Evolutionary conservation across 768 basidiomycete species (phyloP), one percentile per base, ranked within the genome.

Genomic region (Podaxis mareebaensis): DNA sequence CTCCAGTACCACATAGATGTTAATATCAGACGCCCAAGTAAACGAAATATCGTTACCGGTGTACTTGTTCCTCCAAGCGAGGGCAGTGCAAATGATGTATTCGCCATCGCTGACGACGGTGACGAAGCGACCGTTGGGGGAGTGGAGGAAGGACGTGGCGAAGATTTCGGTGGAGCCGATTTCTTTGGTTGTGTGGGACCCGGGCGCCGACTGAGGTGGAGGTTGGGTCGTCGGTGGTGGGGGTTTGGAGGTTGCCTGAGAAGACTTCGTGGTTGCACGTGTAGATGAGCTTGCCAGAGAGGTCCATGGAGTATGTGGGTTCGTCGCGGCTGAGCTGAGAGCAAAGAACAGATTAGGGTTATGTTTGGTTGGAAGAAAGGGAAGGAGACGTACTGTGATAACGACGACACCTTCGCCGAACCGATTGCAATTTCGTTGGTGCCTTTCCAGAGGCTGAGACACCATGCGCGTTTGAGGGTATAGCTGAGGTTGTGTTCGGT

Each of bases 41-140:
- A 99, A 99, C 0, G 92, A 91, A 46, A 88, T 85, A 1, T 95
- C 96, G 40, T 86, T 85, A 5, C 97, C 97, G 72, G 98, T 99
- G 1, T 92, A 86, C 77, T 99, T 99, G 85, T 99, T 99, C 65
- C 96, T 82, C 96, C 97, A 99, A 2, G 97, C 96, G 38, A 99
- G 89, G 0, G 96, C 92, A 2, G 96, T 99, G 75, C 98, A 99
- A 67, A 94, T 94, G 76, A 99, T 98, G 77, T 99, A 98, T 75
- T 99, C 97, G 60, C 96, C 96, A 70, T 99, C 96, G 2, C 92
- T 91, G 61, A 97, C 94, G 42, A 97, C 97, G 3, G 97, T 97
- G 51, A 99, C 94, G 73, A 98, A 99, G 11, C 96, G 90, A 10
- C 97, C 96, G 67, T 99, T 99, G 2, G 97, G 96, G 15, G 92